Evolutionary conservation across 2,329 filamentous ascomycete species (phyloP).

Genomic region (Beauveria rudraprayagi): DNA sequence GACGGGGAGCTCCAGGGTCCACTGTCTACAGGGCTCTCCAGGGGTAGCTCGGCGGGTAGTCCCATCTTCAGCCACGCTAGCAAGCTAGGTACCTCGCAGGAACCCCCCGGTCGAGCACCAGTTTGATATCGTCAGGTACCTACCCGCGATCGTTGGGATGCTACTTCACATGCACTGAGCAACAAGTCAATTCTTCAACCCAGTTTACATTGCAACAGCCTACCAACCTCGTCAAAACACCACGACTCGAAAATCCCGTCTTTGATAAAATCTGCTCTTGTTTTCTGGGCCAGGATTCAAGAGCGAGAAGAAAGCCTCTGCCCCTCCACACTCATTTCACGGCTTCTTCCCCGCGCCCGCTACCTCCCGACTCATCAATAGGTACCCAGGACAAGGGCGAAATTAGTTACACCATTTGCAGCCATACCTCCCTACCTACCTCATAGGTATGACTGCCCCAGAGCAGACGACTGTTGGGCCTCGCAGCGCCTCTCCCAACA

Average conservation of each 20-base stretch:
- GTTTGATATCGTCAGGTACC: not conserved
- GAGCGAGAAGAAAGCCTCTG: not conserved
- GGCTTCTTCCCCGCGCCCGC: not conserved
- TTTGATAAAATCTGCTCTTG: not conserved
- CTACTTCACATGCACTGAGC: not conserved
- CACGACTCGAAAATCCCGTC: not conserved
- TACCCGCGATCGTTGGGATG: too few relatives aligned
- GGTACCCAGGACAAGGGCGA: not conserved
- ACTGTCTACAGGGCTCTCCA: not conserved
- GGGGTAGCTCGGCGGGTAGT: conserved; percentile 5
- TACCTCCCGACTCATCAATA: too few relatives aligned
- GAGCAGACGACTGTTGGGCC: not conserved
- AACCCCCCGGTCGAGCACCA: not conserved
- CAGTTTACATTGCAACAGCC: not conserved
- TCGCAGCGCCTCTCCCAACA: not conserved
- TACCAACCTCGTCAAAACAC: not conserved
- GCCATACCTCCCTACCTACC: not conserved
- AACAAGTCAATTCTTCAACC: not conserved
- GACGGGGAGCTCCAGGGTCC: too few relatives aligned
- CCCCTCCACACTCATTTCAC: conserved; percentile 1
- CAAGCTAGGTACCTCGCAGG: too few relatives aligned
- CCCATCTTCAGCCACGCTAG: not conserved
- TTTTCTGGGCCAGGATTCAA: not conserved
- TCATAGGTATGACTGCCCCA: not conserved
- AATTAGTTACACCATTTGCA: not conserved